Evolutionary conservation across 441 rosid genomes (phyloP).

Genomic region (Euphorbia celastroides): DNA sequence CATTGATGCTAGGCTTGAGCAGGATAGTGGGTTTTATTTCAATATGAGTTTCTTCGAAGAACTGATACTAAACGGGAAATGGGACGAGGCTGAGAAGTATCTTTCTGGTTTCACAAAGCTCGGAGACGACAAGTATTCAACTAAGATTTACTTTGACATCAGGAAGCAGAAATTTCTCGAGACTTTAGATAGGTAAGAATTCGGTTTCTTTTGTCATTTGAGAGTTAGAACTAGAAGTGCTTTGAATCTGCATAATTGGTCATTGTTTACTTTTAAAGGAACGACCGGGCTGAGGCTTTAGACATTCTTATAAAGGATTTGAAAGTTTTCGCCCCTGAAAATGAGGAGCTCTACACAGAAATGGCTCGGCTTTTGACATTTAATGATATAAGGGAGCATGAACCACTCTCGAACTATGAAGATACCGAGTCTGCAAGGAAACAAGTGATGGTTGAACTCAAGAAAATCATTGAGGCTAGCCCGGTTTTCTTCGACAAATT

Average conservation of each 20-base stretch:
- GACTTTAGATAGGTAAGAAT: conserved; percentile 45
- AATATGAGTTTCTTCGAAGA: conserved; percentile 45
- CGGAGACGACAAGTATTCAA: conserved; percentile 41
- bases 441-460: conserved; percentile 34
- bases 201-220: background rate
- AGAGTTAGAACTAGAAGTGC: background rate
- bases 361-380: conserved; percentile 49
- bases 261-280: conserved; percentile 24
- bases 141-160: conserved; percentile 53
- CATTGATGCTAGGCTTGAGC: conserved; percentile 41
- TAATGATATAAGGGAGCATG: conserved; percentile 48
- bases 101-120: conserved; percentile 43
- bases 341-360: conserved; percentile 41
- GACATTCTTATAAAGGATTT: conserved; percentile 50
- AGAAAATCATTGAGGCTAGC: conserved; percentile 44
- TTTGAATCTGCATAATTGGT: background rate
- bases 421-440: conserved; percentile 44
- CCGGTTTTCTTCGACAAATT: conserved; percentile 44
- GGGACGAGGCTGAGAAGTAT: conserved; percentile 53
- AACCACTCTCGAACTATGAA: conserved; percentile 35
- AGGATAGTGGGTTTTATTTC: conserved; percentile 43
- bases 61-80: conserved; percentile 39
- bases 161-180: conserved; percentile 59
- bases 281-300: conserved; percentile 48
- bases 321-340: conserved; percentile 34